phyloP scores from a whole-genome alignment of 805 yeast species.

The Cyberlindnera meyerae region DNA sequence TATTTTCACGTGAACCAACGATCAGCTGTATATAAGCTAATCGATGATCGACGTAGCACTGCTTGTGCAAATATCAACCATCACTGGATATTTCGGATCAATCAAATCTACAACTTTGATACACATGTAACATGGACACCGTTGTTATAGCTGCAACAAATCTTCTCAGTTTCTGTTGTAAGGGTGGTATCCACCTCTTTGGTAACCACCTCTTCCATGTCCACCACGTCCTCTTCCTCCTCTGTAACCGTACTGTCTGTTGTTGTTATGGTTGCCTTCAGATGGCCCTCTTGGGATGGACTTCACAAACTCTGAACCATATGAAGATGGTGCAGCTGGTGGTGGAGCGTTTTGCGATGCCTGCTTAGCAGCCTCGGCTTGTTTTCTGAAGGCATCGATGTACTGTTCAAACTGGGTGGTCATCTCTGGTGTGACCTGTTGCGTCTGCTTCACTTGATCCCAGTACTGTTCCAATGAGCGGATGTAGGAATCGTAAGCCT shows the following conservation, averaged over 20 bases:
- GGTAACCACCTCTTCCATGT: slow-evolving; percentile 14
- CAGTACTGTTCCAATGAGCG: slow-evolving; percentile 59
- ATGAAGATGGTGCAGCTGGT: slow-evolving; percentile 9
- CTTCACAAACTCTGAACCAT: slow-evolving; percentile 15
- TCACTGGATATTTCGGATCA: too few species aligned
- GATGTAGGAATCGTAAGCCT: slow-evolving; percentile 61
- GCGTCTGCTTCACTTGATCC: slow-evolving; percentile 29
- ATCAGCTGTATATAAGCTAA: too few species aligned
- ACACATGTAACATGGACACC: too few species aligned
- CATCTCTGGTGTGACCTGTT: slow-evolving; percentile 10
- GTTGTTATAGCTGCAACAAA: too few species aligned
- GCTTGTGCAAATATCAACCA: too few species aligned
- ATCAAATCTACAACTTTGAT: too few species aligned
- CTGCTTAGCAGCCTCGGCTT: slow-evolving; percentile 3
- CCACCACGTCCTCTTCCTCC: slow-evolving; percentile 20
- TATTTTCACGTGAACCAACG: too few species aligned
- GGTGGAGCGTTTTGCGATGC: background rate
- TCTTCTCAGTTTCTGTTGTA: slow-evolving; percentile 1
- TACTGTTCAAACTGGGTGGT: slow-evolving; percentile 5
- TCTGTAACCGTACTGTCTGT: too few species aligned
- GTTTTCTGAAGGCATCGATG: slow-evolving; percentile 8
- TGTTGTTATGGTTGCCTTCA: too few species aligned
- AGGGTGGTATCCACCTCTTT: slow-evolving; percentile 17
- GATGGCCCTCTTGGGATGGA: slow-evolving; percentile 1
- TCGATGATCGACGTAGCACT: too few species aligned